These are phyloP conservation scores for Talinum fruticosum DNA, from an alignment of 148 eudicot species.

Conservation along the genomic window DNA sequence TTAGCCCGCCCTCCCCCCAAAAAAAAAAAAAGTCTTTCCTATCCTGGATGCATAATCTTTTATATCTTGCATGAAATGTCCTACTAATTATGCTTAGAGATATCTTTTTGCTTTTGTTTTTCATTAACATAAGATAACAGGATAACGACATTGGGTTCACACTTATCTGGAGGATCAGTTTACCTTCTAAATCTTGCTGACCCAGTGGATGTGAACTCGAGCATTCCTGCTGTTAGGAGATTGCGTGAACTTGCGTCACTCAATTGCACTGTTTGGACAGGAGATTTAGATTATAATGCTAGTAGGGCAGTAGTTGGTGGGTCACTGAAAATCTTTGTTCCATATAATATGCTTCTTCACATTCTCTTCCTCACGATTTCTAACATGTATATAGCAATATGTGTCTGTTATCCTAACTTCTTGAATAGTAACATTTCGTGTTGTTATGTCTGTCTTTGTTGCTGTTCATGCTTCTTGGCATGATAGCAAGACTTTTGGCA, in stretches of 20 bases:
- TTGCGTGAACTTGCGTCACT: conserved; percentile 37
- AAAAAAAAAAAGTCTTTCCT: no score
- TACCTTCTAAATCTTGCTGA: conserved; percentile 52
- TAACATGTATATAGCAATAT: background rate
- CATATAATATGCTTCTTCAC: background rate
- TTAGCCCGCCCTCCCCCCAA: no score
- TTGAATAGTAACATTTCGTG: no score
- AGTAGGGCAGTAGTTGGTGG: conserved; percentile 68
- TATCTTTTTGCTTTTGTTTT: conserved; percentile 15
- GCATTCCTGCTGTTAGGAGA: conserved; percentile 25
- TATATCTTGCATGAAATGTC: background rate
- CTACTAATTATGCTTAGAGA: background rate
- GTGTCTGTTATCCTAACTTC: no score
- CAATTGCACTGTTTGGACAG: conserved; percentile 67
- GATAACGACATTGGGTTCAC: conserved; percentile 81
- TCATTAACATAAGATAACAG: conserved; percentile 62
- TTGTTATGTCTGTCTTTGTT: no score
- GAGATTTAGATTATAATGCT: conserved; percentile 50
- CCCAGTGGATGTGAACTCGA: conserved; percentile 43
- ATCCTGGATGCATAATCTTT: no score
- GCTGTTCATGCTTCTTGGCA: no score
- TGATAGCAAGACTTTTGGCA: conserved; percentile 1
- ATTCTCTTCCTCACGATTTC: background rate
- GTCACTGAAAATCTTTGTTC: conserved; percentile 16
- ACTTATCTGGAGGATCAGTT: conserved; percentile 58